These are phyloP conservation scores for Fusarium graminum DNA, from an alignment of 2,329 filamentous ascomycete genomes.

Conservation along the genomic window DNA sequence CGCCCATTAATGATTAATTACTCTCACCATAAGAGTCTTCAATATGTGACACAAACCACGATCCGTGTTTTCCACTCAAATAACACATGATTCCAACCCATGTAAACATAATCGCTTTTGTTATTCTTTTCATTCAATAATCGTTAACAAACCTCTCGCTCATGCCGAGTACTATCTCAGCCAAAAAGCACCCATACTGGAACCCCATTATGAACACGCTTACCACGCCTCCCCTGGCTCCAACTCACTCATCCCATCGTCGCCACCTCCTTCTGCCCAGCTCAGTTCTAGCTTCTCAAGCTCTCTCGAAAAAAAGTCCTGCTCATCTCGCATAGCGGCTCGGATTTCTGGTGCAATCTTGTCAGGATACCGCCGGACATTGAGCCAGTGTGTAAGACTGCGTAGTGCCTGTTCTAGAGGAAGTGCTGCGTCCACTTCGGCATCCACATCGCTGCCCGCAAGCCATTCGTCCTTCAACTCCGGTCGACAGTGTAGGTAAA, in stretches of 20 bases:
- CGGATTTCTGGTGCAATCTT: conserved; percentile 74
- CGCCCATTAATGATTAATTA: conserved; percentile 42
- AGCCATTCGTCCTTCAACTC: conserved; percentile 97
- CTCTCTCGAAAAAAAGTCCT: conserved; percentile 84
- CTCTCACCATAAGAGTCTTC: not conserved
- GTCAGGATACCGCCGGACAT: conserved; percentile 84
- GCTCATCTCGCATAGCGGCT: conserved; percentile 75
- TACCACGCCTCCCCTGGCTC: conserved; percentile 52
- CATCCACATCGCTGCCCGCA: conserved; percentile 89
- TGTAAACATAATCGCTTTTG: not conserved
- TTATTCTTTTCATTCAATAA: conserved; percentile 6
- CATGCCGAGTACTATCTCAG: not conserved
- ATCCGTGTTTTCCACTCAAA: no score
- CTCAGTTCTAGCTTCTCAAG: conserved; percentile 76
- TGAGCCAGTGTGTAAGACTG: conserved; percentile 94
- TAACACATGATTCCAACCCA: not conserved
- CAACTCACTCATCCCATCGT: conserved; percentile 53
- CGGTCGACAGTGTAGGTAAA: conserved; percentile 93
- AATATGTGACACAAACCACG: not conserved
- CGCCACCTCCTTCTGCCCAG: conserved; percentile 59
- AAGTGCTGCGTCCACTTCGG: conserved; percentile 91
- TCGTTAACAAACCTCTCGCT: conserved; percentile 5
- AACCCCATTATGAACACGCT: conserved; percentile 17
- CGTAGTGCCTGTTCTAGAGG: conserved; percentile 92
- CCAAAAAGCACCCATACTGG: conserved; percentile 12